A percentile compares a stretch with the other conserved stretches of the same genome.
These are phyloP conservation scores for Salix koriyanagi DNA, from an alignment of 345 rosid genomes.

Conservation along the genomic window DNA sequence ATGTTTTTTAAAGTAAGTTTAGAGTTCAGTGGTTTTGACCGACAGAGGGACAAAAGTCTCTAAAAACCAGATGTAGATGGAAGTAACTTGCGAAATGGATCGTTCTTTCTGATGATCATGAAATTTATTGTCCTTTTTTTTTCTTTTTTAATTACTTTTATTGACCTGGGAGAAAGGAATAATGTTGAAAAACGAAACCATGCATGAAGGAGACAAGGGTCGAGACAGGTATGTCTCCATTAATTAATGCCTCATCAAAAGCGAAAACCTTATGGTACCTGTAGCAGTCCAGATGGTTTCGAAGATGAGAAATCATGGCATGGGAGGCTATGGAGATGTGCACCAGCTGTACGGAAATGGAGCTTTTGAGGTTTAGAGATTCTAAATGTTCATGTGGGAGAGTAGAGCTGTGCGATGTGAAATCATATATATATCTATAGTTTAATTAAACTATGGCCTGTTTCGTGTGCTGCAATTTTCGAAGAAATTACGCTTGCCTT, in stretches of 20 bases:
- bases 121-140: neutral
- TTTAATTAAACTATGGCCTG: neutral
- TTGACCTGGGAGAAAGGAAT: neutral
- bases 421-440: too few relatives aligned
- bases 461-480: neutral
- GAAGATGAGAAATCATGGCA: neutral
- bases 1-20: too few relatives aligned
- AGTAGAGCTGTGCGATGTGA: neutral
- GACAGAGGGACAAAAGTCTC: neutral
- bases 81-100: neutral
- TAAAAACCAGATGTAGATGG: too few relatives aligned
- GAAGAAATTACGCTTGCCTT: neutral
- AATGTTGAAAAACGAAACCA: neutral
- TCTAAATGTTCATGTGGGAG: neutral
- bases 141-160: neutral
- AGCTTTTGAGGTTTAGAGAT: conserved; percentile 1
- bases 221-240: conserved; percentile 14
- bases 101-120: neutral
- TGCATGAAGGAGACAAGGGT: neutral
- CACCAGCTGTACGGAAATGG: neutral
- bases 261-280: neutral
- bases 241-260: neutral
- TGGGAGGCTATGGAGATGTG: neutral
- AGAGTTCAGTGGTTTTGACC: neutral
- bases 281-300: neutral